These are phyloP conservation scores for Populus hybrid DNA, from an alignment of 441 rosid species.

Conservation along the genomic window DNA sequence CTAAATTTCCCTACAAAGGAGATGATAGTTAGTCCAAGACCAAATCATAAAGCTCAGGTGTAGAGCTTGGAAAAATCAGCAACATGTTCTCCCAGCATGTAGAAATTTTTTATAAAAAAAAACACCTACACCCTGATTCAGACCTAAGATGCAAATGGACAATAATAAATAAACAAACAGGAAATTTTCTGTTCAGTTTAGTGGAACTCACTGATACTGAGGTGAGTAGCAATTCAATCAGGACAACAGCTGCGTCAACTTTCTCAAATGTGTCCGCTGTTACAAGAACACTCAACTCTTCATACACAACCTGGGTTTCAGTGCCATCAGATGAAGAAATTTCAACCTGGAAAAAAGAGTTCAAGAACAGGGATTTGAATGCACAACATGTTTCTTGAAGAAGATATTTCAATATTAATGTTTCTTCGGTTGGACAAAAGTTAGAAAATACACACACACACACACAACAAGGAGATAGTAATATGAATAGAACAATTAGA, in stretches of 20 bases:
- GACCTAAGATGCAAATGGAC: background rate
- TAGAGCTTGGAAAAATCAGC: background rate
- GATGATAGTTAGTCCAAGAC: background rate
- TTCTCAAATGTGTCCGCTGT: slow-evolving; percentile 83
- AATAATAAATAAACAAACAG: background rate
- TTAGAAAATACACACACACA: background rate
- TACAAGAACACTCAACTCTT: slow-evolving; percentile 65
- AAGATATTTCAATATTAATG: background rate
- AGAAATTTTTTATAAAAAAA: no score
- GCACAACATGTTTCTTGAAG: slow-evolving; percentile 1
- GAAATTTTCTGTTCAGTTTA: slow-evolving; percentile 4
- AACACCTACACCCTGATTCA: background rate
- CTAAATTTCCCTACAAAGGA: slow-evolving; percentile 54
- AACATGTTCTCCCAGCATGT: background rate
- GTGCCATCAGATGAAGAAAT: slow-evolving; percentile 55
- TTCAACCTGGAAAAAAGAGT: slow-evolving; percentile 51
- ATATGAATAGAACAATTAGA: slow-evolving; percentile 8
- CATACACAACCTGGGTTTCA: slow-evolving; percentile 39
- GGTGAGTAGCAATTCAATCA: slow-evolving; percentile 70
- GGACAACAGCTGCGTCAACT: slow-evolving; percentile 80
- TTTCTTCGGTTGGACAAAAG: background rate
- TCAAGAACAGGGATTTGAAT: background rate
- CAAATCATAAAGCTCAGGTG: background rate
- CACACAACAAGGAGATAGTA: background rate
- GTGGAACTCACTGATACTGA: slow-evolving; percentile 71